A percentile compares a stretch with the other conserved stretches of the same genome.
phyloP scores from a whole-genome alignment of 192 early-diverging fungal genomes.

The Coemansia sp. region DNA sequence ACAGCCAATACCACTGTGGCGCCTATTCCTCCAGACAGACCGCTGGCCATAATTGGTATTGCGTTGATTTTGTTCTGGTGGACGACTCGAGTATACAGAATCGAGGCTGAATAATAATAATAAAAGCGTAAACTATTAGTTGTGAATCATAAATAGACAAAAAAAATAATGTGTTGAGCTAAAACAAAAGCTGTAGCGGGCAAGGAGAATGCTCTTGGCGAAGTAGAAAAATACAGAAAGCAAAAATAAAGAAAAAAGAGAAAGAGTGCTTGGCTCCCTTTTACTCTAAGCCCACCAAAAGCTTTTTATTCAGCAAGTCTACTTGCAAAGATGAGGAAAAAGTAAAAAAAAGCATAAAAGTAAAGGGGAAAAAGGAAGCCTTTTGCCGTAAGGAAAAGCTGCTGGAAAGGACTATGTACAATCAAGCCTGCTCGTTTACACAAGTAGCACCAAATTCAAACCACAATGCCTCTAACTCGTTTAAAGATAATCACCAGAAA shows the following conservation, averaged over 20 bases:
- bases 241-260: not conserved
- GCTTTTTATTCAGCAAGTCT: not conserved
- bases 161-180: not conserved
- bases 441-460: not conserved
- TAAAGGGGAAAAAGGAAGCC: not conserved
- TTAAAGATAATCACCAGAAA: not conserved
- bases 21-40: slow-evolving; percentile 4
- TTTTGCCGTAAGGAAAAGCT: not conserved
- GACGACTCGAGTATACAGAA: not conserved
- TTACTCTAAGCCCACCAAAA: not conserved
- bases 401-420: not conserved
- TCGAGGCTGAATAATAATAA: not conserved
- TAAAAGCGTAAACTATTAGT: not conserved
- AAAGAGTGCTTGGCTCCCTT: not conserved
- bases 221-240: not conserved
- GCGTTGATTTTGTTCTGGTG: not conserved
- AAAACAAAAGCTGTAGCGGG: not conserved
- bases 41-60: not conserved
- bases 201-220: not conserved
- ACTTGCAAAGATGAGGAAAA: not conserved
- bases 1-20: not conserved
- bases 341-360: not conserved
- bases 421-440: not conserved
- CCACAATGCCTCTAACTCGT: not conserved
- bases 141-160: not conserved